Percentiles rank a stretch among this genome's conserved stretches.
Evolutionary conservation across 805 yeast species (phyloP).

Genomic region (Wilhelminamyces savonicus): DNA sequence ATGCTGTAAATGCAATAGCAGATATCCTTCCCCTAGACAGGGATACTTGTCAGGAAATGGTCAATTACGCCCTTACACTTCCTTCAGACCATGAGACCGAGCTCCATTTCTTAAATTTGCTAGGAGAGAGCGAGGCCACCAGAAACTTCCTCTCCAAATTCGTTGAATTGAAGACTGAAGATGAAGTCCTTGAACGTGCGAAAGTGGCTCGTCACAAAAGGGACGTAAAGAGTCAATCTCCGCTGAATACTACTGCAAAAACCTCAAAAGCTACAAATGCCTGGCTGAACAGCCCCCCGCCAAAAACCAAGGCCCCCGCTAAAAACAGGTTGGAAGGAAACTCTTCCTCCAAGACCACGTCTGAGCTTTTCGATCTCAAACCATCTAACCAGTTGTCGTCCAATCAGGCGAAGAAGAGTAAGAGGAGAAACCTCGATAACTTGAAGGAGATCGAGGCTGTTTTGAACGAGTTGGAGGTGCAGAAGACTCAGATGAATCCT

Average conservation of each 20-base stretch:
- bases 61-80: slow-evolving; percentile 45
- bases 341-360: slow-evolving; percentile 33
- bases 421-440: slow-evolving; percentile 43
- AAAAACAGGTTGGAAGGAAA: slow-evolving; percentile 6
- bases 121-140: slow-evolving; percentile 54
- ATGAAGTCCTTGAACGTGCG: too few relatives aligned
- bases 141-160: slow-evolving; percentile 42
- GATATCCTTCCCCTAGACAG: slow-evolving; percentile 52
- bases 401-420: slow-evolving; percentile 23
- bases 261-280: too few relatives aligned
- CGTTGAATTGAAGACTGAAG: slow-evolving; percentile 31
- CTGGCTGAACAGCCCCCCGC: slow-evolving; percentile 1
- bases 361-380: slow-evolving; percentile 39
- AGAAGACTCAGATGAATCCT: too few relatives aligned
- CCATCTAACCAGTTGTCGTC: slow-evolving; percentile 20
- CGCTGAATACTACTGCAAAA: slow-evolving; percentile 1
- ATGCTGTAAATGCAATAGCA: slow-evolving; percentile 19
- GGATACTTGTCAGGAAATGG: slow-evolving; percentile 48
- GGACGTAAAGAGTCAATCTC: too few relatives aligned
- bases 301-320: slow-evolving; percentile 1
- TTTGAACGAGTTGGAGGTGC: slow-evolving; percentile 44
- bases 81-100: slow-evolving; percentile 42
- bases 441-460: slow-evolving; percentile 63
- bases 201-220: too few relatives aligned
- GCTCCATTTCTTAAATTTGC: slow-evolving; percentile 46